Percentiles rank a stretch among this genome's conserved stretches.
Conservation (phyloP, 192 early-diverging fungal species). For the Linnemannia elongata region DNA sequence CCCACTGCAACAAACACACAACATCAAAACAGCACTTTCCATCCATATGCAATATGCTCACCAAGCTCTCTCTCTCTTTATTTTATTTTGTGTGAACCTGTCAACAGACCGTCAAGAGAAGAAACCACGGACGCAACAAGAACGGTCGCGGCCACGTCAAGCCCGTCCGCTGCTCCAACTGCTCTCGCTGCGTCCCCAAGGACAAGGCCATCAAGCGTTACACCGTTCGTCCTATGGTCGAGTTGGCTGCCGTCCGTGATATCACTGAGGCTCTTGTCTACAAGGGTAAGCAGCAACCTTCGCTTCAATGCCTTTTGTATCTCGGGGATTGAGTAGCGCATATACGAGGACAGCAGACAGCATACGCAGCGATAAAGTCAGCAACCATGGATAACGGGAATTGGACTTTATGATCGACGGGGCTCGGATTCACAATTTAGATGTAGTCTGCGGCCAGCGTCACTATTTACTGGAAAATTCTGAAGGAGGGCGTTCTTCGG, state of each 20-base stretch:
- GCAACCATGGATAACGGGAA: background rate
- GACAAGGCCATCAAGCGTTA: slow-evolving; percentile 99
- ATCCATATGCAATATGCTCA: background rate
- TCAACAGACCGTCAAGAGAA: slow-evolving; percentile 95
- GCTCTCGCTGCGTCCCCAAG: slow-evolving; percentile 85
- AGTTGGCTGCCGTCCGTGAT: slow-evolving; percentile 96
- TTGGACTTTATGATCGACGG: background rate
- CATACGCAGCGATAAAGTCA: background rate
- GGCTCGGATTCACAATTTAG: background rate
- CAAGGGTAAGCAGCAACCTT: slow-evolving; percentile 71
- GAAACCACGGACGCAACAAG: slow-evolving; percentile 99
- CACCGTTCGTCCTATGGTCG: slow-evolving; percentile 99
- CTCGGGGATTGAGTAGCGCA: background rate
- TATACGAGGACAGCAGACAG: too few species aligned
- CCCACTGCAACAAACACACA: background rate
- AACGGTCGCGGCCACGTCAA: slow-evolving; percentile 98
- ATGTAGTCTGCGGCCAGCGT: background rate
- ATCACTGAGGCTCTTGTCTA: slow-evolving; percentile 97
- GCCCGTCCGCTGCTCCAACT: slow-evolving; percentile 99
- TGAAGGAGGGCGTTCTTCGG: background rate
- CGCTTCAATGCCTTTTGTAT: background rate
- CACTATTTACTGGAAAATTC: background rate
- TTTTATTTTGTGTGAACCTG: background rate
- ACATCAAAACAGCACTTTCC: background rate
- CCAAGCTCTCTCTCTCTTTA: background rate